Evolutionary conservation across 148 eudicot species (phyloP), one percentile per base, ranked within the genome.

Genomic region (Persicaria maculosa): DNA sequence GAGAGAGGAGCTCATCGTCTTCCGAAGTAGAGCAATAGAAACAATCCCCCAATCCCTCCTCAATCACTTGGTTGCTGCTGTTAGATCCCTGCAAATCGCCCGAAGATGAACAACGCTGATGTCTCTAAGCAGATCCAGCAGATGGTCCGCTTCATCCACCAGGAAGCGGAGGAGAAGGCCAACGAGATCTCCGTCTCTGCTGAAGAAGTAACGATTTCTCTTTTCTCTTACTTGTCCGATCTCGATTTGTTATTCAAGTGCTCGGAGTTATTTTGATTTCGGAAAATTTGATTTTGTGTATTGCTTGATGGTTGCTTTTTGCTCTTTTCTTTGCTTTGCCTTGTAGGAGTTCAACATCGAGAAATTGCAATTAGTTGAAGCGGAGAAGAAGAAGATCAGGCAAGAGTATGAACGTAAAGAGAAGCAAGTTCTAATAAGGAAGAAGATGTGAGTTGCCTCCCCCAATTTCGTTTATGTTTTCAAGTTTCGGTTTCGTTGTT

Each of bases 101-200:
- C 70, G 6, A 88, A 85, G 54, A 91, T 91, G 97, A 87, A 89
- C 78, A 91, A 91, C 83, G 84, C 81, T 55, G 93, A 91, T 85
- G 97, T 91, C 44, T 82, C 90, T 62, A 86, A 83, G 86, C 97
- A 91, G 93, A 91, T 91, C 86, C 87, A 91, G 82, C 93, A 91
- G 93, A 91, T 91, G 97, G 97, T 89, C 68, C 79, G 84, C 53
- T 91, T 91, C 83, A 91, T 91, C 84, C 93, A 88, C 78, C 93
- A 89, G 76, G 97, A 91, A 82, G 97, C 93, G 47, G 97, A 89
- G 58, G 93, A 91, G 81, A 91, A 91, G 76, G 87, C 97, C 72
- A 91, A 89, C 76, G 93, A 91, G 86, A 91, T 91, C 86, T 86
- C 88, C 19, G 93, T 91, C 65, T 85, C 97, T 17, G 97, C 97